A percentile compares a stretch with the other conserved stretches of the same genome.
These are phyloP conservation scores for Triangularia verruculosa DNA, from an alignment of 2,329 filamentous ascomycete genomes.

Conservation along the genomic window DNA sequence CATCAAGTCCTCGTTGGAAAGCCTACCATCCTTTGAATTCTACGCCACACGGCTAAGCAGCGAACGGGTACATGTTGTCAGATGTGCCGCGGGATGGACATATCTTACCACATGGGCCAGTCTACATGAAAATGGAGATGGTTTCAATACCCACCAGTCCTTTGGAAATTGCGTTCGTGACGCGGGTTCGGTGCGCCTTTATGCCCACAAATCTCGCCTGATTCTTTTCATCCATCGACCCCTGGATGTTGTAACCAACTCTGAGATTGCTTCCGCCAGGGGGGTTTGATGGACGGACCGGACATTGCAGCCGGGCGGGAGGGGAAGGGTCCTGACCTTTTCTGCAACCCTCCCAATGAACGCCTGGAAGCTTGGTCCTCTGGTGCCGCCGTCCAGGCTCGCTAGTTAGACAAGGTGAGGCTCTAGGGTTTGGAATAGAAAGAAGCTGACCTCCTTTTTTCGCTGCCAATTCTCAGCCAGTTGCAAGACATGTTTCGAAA, in stretches of 20 bases:
- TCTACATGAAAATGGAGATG: not conserved
- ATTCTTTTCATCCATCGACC: not conserved
- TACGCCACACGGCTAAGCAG: not conserved
- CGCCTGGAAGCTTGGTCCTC: not conserved
- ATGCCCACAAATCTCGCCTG: not conserved
- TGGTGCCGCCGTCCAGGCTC: not conserved
- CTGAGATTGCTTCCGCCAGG: not conserved
- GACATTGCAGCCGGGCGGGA: conserved; percentile 1
- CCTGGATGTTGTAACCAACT: not conserved
- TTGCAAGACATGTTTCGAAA: not conserved
- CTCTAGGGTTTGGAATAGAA: not conserved
- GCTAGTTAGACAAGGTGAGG: not conserved
- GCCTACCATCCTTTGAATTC: not conserved
- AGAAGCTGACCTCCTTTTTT: not conserved
- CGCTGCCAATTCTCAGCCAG: not conserved
- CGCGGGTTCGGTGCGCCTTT: not conserved
- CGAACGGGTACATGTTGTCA: not conserved
- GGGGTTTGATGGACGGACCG: not conserved
- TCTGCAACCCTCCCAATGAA: not conserved
- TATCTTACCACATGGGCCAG: not conserved
- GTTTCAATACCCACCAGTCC: not conserved
- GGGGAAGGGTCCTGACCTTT: not conserved
- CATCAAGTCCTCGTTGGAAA: not conserved
- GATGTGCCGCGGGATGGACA: not conserved
- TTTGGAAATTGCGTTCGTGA: not conserved